These are phyloP conservation scores for Lasiosphaeris hirsuta DNA, from an alignment of 495 filamentous ascomycete species.

Conservation along the genomic window DNA sequence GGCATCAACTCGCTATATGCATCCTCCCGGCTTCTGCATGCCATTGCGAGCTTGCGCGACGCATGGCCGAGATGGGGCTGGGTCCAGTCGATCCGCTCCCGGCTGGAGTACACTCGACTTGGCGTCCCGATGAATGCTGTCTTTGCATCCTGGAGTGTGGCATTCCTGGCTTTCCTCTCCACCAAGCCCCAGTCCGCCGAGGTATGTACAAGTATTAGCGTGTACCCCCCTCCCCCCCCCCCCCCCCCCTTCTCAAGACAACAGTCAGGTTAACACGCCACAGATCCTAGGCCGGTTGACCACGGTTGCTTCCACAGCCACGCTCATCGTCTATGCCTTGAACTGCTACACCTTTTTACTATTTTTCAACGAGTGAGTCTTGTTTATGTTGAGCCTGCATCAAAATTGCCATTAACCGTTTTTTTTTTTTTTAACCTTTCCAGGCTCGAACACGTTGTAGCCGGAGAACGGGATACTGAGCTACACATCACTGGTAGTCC, in stretches of 20 bases:
- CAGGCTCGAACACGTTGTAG: background rate
- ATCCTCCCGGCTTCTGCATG: conserved; percentile 38
- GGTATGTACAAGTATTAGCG: conserved; percentile 22
- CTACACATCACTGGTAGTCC: conserved; percentile 5
- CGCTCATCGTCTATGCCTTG: conserved; percentile 37
- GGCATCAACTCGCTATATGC: conserved; percentile 39
- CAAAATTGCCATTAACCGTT: no score
- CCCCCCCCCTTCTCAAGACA: no score
- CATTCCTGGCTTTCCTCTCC: conserved; percentile 42
- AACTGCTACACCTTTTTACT: conserved; percentile 35
- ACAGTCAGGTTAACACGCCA: conserved; percentile 13
- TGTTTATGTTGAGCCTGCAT: background rate
- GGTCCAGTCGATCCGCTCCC: conserved; percentile 25
- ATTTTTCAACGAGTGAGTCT: conserved; percentile 32
- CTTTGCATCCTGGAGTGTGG: conserved; percentile 34
- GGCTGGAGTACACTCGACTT: conserved; percentile 39
- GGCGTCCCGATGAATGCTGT: conserved; percentile 49
- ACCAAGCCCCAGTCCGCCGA: conserved; percentile 23
- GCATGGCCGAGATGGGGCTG: conserved; percentile 34
- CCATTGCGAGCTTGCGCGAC: conserved; percentile 35
- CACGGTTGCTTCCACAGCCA: conserved; percentile 29
- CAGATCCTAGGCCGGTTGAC: conserved; percentile 27
- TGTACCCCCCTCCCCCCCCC: no score
- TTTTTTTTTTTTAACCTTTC: no score
- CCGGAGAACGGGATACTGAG: background rate